Evolutionary conservation across 2,329 filamentous ascomycete genomes (phyloP).

Genomic region (Ambrosiella cleistominuta): DNA sequence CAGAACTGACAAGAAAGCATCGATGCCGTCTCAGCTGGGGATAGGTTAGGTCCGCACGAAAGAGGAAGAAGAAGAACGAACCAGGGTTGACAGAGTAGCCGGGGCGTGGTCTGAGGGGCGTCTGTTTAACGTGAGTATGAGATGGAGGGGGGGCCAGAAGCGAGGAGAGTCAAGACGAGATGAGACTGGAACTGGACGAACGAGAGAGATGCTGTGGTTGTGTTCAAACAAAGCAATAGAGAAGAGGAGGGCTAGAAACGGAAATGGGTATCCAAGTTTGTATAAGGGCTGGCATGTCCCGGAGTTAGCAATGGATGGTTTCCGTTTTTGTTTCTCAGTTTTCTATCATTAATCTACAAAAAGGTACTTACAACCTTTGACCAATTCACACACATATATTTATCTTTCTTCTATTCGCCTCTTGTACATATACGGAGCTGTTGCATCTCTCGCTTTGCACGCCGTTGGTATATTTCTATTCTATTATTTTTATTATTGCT

Average conservation of each 20-base stretch:
- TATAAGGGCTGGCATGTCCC: neutral
- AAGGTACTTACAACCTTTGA: too few relatives aligned
- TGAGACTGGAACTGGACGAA: neutral
- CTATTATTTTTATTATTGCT: neutral
- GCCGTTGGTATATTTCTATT: neutral
- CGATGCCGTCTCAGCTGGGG: too few relatives aligned
- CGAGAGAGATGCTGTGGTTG: neutral
- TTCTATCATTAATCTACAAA: neutral
- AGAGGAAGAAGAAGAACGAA: neutral
- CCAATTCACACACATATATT: too few relatives aligned
- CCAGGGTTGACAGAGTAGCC: neutral
- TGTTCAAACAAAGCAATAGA: neutral
- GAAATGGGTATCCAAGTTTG: neutral
- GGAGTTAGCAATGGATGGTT: neutral
- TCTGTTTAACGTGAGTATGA: neutral
- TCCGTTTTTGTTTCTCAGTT: neutral
- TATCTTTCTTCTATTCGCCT: neutral
- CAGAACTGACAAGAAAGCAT: too few relatives aligned
- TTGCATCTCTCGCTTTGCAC: neutral
- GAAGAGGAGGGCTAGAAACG: neutral
- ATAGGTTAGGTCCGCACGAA: neutral
- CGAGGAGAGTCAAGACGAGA: neutral
- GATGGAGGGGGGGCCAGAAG: neutral
- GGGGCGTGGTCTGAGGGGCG: neutral
- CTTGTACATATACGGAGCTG: neutral